Base-by-base conservation (phyloP, 306 rosid species). In the Fragaria ananassa region DNA sequence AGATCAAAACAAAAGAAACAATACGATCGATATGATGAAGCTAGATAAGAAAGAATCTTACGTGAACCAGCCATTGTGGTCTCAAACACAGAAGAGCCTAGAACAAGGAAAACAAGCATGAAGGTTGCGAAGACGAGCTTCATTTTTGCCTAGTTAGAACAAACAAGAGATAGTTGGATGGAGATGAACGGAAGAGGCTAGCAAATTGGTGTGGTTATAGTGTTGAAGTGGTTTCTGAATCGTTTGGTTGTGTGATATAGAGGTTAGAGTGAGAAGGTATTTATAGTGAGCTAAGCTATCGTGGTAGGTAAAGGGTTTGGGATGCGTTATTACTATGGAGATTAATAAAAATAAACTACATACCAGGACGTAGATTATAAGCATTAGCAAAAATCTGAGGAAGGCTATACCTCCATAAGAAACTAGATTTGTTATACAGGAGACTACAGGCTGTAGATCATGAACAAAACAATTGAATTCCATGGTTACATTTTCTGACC, bases 31-130 rank as follows among this genome's bases (percentile, higher is more conserved):
- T 21, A n/a, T 14, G 6, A 34, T 5, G 17, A 53, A 39, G 23
- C 12, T 19, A 9, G 35, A 19, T 19, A 9, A 60, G 70, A 18
- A 31, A 58, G 74, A 31, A 58, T 68, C 68, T 69, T 89, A 93
- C 97, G 81, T 71, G 96, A 85, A 74, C 82, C 88, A 62, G 92
- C 90, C 74, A 77, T 37, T 47, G 91, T 68, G 73, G 82, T 74
- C 74, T 90, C 81, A 4, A 87, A 49, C 72, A 87, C 75, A 56
- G 88, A 85, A 80, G 89, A 83, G 84, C 65, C 77, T 10, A 91
- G 85, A 71, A 93, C 64, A 68, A 93, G 93, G 76, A 75, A 84
- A 56, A 87, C 72, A 53, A 93, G 87, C 10, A 91, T 53, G 44
- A 80, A 67, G 64, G 81, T 50, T 71, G 87, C 83, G 37, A 82